Evolutionary conservation across 192 early-diverging fungal species (phyloP).

Genomic region (Podila verticillata): DNA sequence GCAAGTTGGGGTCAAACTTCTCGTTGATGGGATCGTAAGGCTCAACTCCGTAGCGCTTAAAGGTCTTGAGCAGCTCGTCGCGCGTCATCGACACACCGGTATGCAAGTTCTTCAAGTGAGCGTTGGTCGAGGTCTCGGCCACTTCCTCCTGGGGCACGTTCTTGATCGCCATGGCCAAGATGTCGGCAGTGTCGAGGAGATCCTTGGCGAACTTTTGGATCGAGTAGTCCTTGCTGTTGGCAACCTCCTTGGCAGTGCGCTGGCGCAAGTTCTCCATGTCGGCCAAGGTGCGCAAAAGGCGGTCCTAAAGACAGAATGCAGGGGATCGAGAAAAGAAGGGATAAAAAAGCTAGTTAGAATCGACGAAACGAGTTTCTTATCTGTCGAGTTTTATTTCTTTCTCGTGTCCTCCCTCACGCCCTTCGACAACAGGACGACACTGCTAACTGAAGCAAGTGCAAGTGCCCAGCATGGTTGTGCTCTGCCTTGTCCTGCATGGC

Average conservation of each 20-base stretch:
- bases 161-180: conserved; percentile 88
- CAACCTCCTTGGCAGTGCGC: conserved; percentile 87
- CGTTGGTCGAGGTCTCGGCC: conserved; percentile 47
- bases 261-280: conserved; percentile 96
- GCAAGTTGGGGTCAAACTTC: conserved; percentile 93
- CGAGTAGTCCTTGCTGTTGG: conserved; percentile 83
- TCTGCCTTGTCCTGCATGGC: too few species aligned
- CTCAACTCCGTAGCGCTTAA: conserved; percentile 90
- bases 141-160: conserved; percentile 78
- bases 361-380: not conserved
- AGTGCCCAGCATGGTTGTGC: too few species aligned
- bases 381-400: too few species aligned
- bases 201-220: conserved; percentile 99
- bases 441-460: too few species aligned
- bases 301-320: conserved; percentile 68
- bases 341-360: not conserved
- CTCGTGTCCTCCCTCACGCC: too few species aligned
- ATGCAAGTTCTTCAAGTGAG: conserved; percentile 80
- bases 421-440: too few species aligned
- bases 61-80: conserved; percentile 83
- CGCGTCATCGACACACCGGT: conserved; percentile 92
- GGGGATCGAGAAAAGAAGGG: not conserved
- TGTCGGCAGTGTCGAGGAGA: conserved; percentile 90
- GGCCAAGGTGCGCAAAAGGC: conserved; percentile 91
- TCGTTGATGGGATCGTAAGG: conserved; percentile 84